phyloP scores from a whole-genome alignment of 495 filamentous ascomycete genomes.

The Penicillium diatomitis region DNA sequence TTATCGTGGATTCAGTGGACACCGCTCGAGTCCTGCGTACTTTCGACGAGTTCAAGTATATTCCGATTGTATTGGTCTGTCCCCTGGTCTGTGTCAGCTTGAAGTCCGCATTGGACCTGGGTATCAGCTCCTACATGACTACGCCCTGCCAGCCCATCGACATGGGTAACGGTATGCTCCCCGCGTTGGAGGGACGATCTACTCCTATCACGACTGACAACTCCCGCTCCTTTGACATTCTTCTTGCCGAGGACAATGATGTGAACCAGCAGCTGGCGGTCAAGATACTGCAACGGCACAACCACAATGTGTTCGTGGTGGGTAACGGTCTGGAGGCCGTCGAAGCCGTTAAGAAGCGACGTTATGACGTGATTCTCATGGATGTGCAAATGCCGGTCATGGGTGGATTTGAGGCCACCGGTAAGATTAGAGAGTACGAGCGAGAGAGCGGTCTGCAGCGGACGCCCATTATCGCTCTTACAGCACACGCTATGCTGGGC shows the following conservation, averaged over 20 bases:
- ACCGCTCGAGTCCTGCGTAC: constrained; percentile 76
- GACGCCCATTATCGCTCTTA: constrained; percentile 94
- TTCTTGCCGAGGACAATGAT: constrained; percentile 94
- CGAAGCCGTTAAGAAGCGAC: constrained; percentile 77
- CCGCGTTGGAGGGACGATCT: constrained; percentile 90
- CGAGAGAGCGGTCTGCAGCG: constrained; percentile 62
- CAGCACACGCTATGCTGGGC: constrained; percentile 97
- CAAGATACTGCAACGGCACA: constrained; percentile 96
- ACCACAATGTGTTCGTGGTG: constrained; percentile 93
- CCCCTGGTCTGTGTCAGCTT: constrained; percentile 86
- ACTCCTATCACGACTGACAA: constrained; percentile 88
- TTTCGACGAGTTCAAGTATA: constrained; percentile 94
- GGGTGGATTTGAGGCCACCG: constrained; percentile 97
- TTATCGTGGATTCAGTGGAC: constrained; percentile 91
- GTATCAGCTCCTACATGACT: constrained; percentile 98
- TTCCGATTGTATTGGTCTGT: constrained; percentile 88
- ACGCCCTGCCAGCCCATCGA: constrained; percentile 93
- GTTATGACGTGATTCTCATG: constrained; percentile 97
- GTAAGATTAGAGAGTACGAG: constrained; percentile 93
- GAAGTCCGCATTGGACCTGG: constrained; percentile 90
- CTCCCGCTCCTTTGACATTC: constrained; percentile 90
- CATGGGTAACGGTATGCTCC: constrained; percentile 95
- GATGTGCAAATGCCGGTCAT: constrained; percentile 99
- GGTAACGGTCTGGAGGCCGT: constrained; percentile 91
- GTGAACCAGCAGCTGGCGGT: constrained; percentile 96